These are phyloP conservation scores for Rhododendron kiyosumense DNA, from an alignment of 148 eudicot species.

Conservation along the genomic window DNA sequence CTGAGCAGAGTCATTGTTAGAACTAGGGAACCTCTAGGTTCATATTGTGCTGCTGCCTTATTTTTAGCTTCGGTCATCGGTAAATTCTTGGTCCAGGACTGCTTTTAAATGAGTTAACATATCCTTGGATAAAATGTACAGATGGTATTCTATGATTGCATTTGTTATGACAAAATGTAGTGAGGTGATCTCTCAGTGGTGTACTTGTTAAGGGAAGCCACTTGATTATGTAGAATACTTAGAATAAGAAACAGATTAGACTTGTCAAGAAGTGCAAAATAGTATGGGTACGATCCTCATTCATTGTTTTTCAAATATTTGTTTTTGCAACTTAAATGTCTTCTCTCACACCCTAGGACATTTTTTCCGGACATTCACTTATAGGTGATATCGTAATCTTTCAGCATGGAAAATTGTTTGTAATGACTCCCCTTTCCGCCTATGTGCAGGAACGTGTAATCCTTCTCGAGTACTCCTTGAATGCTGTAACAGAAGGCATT, in stretches of 20 bases:
- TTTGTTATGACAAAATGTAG: too few species aligned
- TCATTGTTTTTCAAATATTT: too few species aligned
- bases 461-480: conserved; percentile 77
- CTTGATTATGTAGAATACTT: not conserved
- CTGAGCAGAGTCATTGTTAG: not conserved
- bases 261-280: too few species aligned
- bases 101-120: too few species aligned
- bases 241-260: too few species aligned
- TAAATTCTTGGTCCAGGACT: too few species aligned
- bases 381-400: not conserved
- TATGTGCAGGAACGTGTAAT: conserved; percentile 65
- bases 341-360: not conserved
- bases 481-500: conserved; percentile 87
- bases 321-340: too few species aligned
- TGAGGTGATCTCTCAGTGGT: not conserved
- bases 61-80: too few species aligned
- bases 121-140: too few species aligned
- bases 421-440: conserved; percentile 9
- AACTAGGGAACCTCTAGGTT: not conserved
- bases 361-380: not conserved
- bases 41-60: too few species aligned
- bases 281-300: too few species aligned
- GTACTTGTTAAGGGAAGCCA: not conserved
- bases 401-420: not conserved
- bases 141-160: too few species aligned